These are phyloP conservation scores for Pleurotus djamor DNA, from an alignment of 768 basidiomycete genomes.

Conservation along the genomic window DNA sequence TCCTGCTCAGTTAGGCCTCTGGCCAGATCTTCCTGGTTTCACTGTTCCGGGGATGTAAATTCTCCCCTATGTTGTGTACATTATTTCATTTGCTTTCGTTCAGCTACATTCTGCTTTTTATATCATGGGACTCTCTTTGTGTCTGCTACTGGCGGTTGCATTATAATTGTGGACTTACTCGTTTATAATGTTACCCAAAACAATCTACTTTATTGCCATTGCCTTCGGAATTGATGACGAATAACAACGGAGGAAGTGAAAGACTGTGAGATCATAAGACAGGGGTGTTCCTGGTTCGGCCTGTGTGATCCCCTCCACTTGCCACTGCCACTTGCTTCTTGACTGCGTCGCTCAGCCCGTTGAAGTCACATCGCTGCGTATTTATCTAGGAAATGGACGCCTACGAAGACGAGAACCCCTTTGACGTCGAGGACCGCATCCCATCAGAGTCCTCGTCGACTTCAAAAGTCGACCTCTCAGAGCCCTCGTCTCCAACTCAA, in stretches of 20 bases:
- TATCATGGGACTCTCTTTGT: neutral
- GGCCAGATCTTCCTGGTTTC: constrained; percentile 72
- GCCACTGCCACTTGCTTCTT: no score
- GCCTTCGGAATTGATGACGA: no score
- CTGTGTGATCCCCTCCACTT: no score
- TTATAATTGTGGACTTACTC: neutral
- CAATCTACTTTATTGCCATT: no score
- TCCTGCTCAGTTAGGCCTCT: constrained; percentile 65
- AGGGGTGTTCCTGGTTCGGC: no score
- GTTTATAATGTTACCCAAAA: neutral
- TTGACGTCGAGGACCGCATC: constrained; percentile 48
- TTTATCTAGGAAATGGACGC: constrained; percentile 29
- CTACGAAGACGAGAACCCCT: constrained; percentile 69
- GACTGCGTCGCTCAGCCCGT: no score
- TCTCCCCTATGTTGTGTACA: neutral
- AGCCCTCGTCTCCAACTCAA: constrained; percentile 55
- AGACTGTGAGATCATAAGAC: no score
- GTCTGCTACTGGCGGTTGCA: neutral
- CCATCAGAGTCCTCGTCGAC: constrained; percentile 55
- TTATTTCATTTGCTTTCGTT: neutral
- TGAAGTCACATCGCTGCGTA: neutral
- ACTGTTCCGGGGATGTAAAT: constrained; percentile 56
- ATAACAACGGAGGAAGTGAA: no score
- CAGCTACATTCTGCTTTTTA: neutral
- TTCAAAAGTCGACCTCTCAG: constrained; percentile 52